These are phyloP conservation scores for Echites panduratus DNA, from an alignment of 257 asterid species.

Conservation along the genomic window DNA sequence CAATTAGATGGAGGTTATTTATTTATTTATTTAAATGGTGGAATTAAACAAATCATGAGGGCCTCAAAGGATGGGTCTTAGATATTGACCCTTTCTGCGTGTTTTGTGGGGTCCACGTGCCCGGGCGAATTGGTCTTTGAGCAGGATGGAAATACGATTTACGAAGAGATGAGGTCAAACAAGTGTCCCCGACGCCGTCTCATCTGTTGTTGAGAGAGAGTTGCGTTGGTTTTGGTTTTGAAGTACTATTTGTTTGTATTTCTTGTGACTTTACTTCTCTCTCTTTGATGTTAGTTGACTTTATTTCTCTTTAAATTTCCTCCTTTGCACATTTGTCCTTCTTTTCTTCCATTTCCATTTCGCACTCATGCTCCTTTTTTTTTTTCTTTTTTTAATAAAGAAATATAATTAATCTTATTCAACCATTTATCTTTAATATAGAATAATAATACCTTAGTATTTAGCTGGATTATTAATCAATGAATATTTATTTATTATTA, in stretches of 20 bases:
- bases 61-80: slow-evolving; percentile 1
- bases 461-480: too few species aligned
- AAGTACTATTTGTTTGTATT: slow-evolving; percentile 12
- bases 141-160: background rate
- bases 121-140: slow-evolving; percentile 22
- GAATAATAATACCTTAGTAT: too few species aligned
- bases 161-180: slow-evolving; percentile 42
- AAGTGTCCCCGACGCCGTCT: slow-evolving; percentile 29
- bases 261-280: background rate
- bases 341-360: background rate
- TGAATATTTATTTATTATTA: too few species aligned
- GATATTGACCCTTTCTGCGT: slow-evolving; percentile 37
- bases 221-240: slow-evolving; percentile 32
- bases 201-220: slow-evolving; percentile 16
- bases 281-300: background rate
- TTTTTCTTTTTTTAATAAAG: too few species aligned
- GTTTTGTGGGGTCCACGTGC: slow-evolving; percentile 17
- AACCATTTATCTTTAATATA: too few species aligned
- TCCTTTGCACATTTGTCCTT: background rate
- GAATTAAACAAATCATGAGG: too few species aligned
- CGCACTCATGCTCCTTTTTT: too few species aligned
- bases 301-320: background rate
- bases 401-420: too few species aligned
- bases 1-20: too few species aligned
- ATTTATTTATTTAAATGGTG: too few species aligned